Evolutionary conservation across 2,329 filamentous ascomycete species (phyloP), one percentile per base, ranked within the genome.

Genomic region (Xylaria sp.): DNA sequence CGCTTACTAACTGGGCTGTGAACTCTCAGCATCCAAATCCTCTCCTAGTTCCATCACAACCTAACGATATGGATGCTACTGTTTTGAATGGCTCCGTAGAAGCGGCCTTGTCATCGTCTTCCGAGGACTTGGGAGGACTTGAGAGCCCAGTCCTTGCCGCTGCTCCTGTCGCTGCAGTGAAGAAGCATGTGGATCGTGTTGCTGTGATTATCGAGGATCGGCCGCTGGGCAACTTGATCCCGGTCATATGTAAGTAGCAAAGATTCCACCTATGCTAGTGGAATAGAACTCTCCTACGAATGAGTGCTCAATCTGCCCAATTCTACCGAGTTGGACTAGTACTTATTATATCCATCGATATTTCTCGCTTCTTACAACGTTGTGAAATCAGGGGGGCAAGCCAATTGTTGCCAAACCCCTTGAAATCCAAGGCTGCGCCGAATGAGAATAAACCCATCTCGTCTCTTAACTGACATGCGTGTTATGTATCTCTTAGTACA

Each of bases 161-260:
- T 7, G 7, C 28, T 7, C 20, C 36, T 23, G 9, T 20, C 26
- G 20, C 40, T 23, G 13, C 17, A 6, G 20, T 44, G 26, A 33
- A 48, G 38, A 73, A 71, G 48, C 65, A 74, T 40, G 68, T 65
- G 6, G 73, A 74, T 53, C 66, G 72, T 3, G 80, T 75, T 5
- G 81, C 80, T 0, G 76, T 80, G 7, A 81, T 82, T 20, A 75
- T 81, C 42, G 80, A 81, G 65, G 77, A 78, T n/a, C 71, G 75
- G 59, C 79, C 78, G 20, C 72, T 78, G 11, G 63, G 74, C 13
- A 77, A 77, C 31, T 74, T 82, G 13, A 70, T 82, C 36, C 80
- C 80, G 9, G 70, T 81, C n/a, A 76, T 82, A 46, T 72, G 67
- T 69, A 31, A 66, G 67, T 64, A 51, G 17, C 7, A 26, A 36